These are phyloP conservation scores for Lachnellula suecica DNA, from an alignment of 2,329 filamentous ascomycete genomes.

Conservation along the genomic window DNA sequence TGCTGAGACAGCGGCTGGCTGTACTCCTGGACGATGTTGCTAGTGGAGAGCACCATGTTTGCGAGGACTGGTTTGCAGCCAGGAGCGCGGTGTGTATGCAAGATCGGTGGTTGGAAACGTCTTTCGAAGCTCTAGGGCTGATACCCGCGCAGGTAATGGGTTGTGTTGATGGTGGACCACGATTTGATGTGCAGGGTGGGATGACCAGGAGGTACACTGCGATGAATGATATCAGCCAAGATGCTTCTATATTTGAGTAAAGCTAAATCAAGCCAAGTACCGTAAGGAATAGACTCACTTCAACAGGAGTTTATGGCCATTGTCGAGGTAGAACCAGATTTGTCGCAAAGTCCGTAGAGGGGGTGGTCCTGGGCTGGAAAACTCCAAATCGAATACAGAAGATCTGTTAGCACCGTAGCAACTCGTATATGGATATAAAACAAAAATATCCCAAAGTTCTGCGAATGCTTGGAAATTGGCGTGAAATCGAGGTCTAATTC, in stretches of 20 bases:
- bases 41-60: conserved; percentile 28
- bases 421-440: no score
- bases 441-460: no score
- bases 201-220: no score
- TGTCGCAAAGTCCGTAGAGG: background rate
- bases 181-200: no score
- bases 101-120: background rate
- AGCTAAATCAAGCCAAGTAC: no score
- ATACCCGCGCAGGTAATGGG: background rate
- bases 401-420: background rate
- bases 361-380: background rate
- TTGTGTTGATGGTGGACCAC: background rate
- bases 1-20: conserved; percentile 29
- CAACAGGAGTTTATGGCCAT: background rate
- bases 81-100: background rate
- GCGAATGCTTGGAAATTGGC: no score
- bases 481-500: no score
- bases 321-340: background rate
- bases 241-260: no score
- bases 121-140: background rate
- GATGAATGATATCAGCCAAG: no score
- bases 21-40: conserved; percentile 33
- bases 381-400: background rate
- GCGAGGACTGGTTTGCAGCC: background rate
- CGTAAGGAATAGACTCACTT: no score